Evolutionary conservation across 495 filamentous ascomycete species (phyloP), one percentile per base, ranked within the genome.

Genomic region (Trichodelitschia bisporula): DNA sequence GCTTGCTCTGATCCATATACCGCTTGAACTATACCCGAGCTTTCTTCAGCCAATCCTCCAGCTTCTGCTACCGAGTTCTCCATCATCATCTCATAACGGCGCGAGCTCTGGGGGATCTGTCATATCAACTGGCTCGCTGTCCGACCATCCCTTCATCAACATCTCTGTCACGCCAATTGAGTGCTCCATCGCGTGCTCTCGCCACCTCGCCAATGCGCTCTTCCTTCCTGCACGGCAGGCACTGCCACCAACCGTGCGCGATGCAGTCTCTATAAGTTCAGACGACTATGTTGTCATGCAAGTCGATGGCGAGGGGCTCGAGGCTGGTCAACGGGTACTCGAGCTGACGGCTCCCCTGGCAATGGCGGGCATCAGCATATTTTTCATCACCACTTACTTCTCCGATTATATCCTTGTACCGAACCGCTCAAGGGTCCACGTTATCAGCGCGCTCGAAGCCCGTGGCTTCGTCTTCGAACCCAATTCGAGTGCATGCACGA

Each of bases 341-440:
- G 86, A 95, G 42, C 49, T 97, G 19, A 91, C 86, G 3, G 82
- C 69, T 38, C 86, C 86, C 2, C 58, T 97, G 12, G 86, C 86
- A 8, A 55, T 93, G 47, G 83, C 84, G 18, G 77, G 77, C 43
- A 84, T 97, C 72, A 75, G 86, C 23, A 90, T 97, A 38, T 93
- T 95, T 50, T 95, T 97, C 58, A 89, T 93, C 44, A 90, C 84
- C 1, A 95, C 86, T 15, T 97, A 97, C 49, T 93, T 90, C 47
- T 78, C 77, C 9, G 86, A 97, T 51, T 97, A 90, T 54, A 90
- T 97, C 39, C 59, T 97, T 12, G 79, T 95, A 3, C 86, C 86
- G 3, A 53, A 59, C 23, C 73, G 71, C 39, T 66, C 67, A 47
- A 69, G 74, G 23, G 47, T 55, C 5, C 65, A 62, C 20, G 84